Evolutionary conservation across 2,329 filamentous ascomycete species (phyloP), one percentile per base, ranked within the genome.

Genomic region (Aspergillus flavus): DNA sequence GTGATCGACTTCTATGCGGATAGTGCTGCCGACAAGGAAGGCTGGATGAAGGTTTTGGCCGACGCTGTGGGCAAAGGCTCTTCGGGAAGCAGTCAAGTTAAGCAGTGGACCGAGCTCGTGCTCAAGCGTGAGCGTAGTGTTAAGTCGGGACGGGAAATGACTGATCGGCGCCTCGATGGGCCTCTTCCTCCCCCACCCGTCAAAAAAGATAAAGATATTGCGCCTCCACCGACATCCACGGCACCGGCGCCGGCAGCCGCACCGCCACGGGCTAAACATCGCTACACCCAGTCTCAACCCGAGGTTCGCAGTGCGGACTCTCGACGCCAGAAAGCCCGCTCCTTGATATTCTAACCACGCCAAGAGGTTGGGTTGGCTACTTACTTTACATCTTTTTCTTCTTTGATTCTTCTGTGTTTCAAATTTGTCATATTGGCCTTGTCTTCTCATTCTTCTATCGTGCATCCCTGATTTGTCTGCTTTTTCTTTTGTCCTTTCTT

Each of bases 1-100:
- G 89, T 97, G 67, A 99, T 99, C 75, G 94, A 98, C 82, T 98
- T 98, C 77, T 98, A 99, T 75, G 95, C 94, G 73, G 94, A 98
- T 78, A 94, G 88, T 36, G 87, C 89, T 1, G 87, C 87, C 45
- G 91, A 95, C 74, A 99, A 98, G 81, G 92, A 97, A 53, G 91
- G 89, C 60, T 99, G 95, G 95, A 95, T 99, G 91, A 89, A 89
- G 76, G 91, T 93, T 16, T 87, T 99, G 26, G 85, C 85, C 3
- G 93, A 98, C 61, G 83, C 84, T 14, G 84, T 89, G 2, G 87
- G 87, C 66, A 88, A 87, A 68, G 83, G 85, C 46, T 72, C 77
- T 14, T 72, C 77, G 9, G 75, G 78, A 14, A 77, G 76, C 36
- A 80, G 80, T 43, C 75, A 80, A 53, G 75, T 79, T 61, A 87